phyloP scores from a whole-genome alignment of 208 protist genomes.

The Trypanosoma mega region DNA sequence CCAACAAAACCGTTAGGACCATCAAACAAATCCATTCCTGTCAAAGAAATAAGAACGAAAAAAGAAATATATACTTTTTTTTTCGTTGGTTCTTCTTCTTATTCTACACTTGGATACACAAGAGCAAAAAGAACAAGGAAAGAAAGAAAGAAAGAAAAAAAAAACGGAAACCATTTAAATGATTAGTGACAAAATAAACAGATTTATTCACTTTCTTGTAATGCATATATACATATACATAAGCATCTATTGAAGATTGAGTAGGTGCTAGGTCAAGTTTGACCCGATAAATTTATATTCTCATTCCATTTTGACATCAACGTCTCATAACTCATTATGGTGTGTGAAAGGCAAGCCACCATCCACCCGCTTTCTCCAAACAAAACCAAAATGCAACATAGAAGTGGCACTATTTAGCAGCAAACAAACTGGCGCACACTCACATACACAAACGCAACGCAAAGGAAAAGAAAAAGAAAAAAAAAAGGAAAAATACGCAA shows the following conservation, averaged over 20 bases:
- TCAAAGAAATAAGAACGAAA: not conserved
- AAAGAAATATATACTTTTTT: constrained; percentile 4
- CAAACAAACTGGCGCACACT: not conserved
- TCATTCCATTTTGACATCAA: too few species aligned
- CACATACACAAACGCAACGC: not conserved
- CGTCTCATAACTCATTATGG: too few species aligned
- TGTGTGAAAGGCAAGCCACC: too few species aligned
- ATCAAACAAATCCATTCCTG: constrained; percentile 50
- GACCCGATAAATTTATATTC: constrained; percentile 2
- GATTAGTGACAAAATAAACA: not conserved
- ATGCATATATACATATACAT: not conserved
- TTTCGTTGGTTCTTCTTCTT: too few species aligned
- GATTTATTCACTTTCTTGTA: not conserved
- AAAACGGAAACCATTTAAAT: constrained; percentile 3
- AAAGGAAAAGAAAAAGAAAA: not conserved
- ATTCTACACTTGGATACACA: too few species aligned
- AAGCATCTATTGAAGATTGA: not conserved
- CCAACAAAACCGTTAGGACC: constrained; percentile 54
- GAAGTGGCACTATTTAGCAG: not conserved
- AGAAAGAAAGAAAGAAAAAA: constrained; percentile 11
- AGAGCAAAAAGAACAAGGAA: not conserved
- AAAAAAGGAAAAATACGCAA: not conserved
- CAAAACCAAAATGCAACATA: not conserved
- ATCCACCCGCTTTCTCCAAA: not conserved
- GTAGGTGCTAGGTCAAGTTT: not conserved